Base-by-base conservation (phyloP, 2,329 filamentous ascomycete genomes). In the Neofusicoccum cordaticola region DNA sequence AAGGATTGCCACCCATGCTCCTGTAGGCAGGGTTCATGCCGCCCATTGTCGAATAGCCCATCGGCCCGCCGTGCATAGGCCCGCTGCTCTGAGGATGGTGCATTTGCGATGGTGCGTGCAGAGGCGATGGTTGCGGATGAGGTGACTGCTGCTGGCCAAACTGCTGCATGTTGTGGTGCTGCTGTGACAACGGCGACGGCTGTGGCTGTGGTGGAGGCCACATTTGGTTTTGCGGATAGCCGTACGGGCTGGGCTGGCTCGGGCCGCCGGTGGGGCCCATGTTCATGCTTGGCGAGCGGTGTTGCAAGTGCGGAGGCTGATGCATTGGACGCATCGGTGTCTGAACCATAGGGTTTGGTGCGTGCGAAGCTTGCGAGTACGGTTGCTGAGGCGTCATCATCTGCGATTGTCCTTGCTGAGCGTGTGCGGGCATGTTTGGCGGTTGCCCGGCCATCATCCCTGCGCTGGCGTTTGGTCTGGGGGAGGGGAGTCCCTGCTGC, bases 321-420 rank as follows among this genome's bases (percentile, higher is more conserved):
- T 86, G 85, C 79, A 90, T 88, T 73, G 85, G 84, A 78, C 90
- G 87, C 76, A 92, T 87, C 27, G 88, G 88, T 27, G 91, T 89
- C 74, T 92, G 90, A 35, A 85, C 85, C 73, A 93, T 87, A 44
- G 88, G 84, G 72, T 86, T 89, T 72, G 90, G 90, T 31, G 63
- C 63, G 48, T 56, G 56, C 9, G 64, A 65, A n/a, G 57, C 41
- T 22, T 65, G 64, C 41, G 89, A 85, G 72, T 91, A 88, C 58
- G 88, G 82, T 62, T 90, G 85, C 63, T 90, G 85, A 80, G 85
- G 69, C 77, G 85, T 69, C 84, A 90, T 87, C 80, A 88, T 82
- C 74, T 89, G 87, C 13, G 75, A 70, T 48, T 85, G 85, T 69
- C 86, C 86, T 70, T 88, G 77, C 50, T 79, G 80, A 45, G 78